These are phyloP conservation scores for Yamadazyma phyllophila DNA, from an alignment of 805 yeast genomes.

Conservation along the genomic window DNA sequence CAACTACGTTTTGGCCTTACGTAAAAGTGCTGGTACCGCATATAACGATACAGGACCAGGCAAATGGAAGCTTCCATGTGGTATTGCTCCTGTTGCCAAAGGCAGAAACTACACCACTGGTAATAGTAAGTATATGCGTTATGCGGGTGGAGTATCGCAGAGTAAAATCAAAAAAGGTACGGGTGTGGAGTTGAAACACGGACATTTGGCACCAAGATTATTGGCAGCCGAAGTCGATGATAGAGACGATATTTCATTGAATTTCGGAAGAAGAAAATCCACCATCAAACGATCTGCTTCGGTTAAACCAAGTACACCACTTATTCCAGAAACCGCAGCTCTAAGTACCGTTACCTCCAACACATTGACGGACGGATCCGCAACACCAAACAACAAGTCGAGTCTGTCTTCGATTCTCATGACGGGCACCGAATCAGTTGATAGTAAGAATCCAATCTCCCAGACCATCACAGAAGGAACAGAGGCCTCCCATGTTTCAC, in stretches of 20 bases:
- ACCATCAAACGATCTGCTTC: background rate
- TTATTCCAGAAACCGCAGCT: conserved; percentile 5
- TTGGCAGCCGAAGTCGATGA: conserved; percentile 77
- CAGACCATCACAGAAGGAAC: conserved; percentile 28
- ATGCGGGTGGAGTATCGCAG: conserved; percentile 22
- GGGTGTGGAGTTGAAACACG: conserved; percentile 59
- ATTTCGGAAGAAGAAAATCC: conserved; percentile 5
- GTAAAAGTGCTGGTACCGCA: conserved; percentile 48
- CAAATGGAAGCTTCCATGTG: conserved; percentile 52
- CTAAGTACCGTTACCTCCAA: conserved; percentile 9
- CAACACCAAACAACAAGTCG: conserved; percentile 3
- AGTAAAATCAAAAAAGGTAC: conserved; percentile 34
- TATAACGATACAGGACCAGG: conserved; percentile 47
- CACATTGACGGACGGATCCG: background rate
- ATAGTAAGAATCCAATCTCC: conserved; percentile 26
- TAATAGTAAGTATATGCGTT: conserved; percentile 28
- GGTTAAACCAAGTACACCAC: conserved; percentile 11
- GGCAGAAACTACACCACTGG: conserved; percentile 21
- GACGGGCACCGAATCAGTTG: conserved; percentile 3
- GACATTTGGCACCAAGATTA: conserved; percentile 60
- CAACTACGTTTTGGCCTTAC: conserved; percentile 44
- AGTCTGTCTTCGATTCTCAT: conserved; percentile 3
- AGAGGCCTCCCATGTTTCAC: background rate
- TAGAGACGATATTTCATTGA: conserved; percentile 35
- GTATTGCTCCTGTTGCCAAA: conserved; percentile 48